Base-by-base conservation (phyloP, 129 eudicot genomes). In the Chrysanthemum lavandulifolium region DNA sequence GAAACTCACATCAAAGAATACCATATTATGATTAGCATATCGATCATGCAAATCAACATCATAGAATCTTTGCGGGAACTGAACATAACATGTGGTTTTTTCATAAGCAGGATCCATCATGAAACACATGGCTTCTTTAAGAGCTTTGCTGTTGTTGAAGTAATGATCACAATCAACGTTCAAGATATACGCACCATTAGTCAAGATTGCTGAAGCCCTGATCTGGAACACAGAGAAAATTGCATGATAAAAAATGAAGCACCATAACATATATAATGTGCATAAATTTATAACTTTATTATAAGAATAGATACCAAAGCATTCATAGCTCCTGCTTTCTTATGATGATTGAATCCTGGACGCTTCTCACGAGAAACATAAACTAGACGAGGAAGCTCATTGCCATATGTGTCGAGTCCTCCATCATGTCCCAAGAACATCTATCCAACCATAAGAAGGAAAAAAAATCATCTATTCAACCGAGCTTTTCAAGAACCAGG, bases 321-420 rank as follows among this genome's bases (percentile, higher is more conserved):
- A 76, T 91, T 91, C 97, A 91, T 91, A 14, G 97, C 96, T 73
- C 97, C 97, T 18, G 97, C 97, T 83, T 91, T 91, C 83, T 91
- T 91, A 80, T 91, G 97, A 78, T 91, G 97, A 81, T 91, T 91
- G 64, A 91, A 91, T 19, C 96, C 96, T 10, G 93, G 96, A 51
- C 97, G 95, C 82, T 91, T 91, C 76, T 91, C 97, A 82, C 97
- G 96, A 79, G 97, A 91, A 62, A 91, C 97, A 78, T 91, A 91
- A 74, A 91, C 97, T 72, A 91, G 72, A 31, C 96, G 87, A 13
- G 97, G 97, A 21, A 91, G 83, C 74, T 88, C 96, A 63, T 91
- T 91, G 9, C 96, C 96, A 76, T 91, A 91, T 13, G 92, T 86
- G 78, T 91, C 97, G 7, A 81, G 88, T 27, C 97, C 96, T 19